Evolutionary conservation across 2,329 filamentous ascomycete genomes (phyloP).

Genomic region (Pseudocercospora musae): DNA sequence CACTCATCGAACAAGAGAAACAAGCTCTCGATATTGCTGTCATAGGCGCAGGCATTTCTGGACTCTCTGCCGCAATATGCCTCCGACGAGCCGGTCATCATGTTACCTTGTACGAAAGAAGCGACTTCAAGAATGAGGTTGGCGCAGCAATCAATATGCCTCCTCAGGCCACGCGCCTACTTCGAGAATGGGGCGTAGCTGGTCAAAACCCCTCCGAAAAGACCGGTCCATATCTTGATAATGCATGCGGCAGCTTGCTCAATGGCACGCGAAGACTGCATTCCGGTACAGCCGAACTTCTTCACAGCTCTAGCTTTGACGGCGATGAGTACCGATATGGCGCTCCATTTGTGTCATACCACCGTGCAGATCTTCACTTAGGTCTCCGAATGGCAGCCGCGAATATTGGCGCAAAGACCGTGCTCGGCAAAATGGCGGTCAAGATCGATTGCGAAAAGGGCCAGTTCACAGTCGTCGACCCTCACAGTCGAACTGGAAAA

Average conservation of each 20-base stretch:
- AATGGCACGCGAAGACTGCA: slow-evolving; percentile 7
- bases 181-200: slow-evolving; percentile 9
- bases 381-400: slow-evolving; percentile 4
- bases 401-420: slow-evolving; percentile 4
- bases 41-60: slow-evolving; percentile 33
- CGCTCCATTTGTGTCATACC: slow-evolving; percentile 7
- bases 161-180: slow-evolving; percentile 3
- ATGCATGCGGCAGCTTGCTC: neutral
- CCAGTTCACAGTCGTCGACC: slow-evolving; percentile 3
- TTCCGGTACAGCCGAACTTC: neutral
- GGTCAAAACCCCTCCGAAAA: neutral
- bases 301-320: slow-evolving; percentile 2
- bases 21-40: slow-evolving; percentile 11
- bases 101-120: slow-evolving; percentile 30
- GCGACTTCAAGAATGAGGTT: slow-evolving; percentile 28
- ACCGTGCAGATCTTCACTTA: slow-evolving; percentile 11
- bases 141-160: slow-evolving; percentile 31
- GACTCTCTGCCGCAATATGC: slow-evolving; percentile 29
- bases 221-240: slow-evolving; percentile 3
- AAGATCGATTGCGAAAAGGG: slow-evolving; percentile 8
- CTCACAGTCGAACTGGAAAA: neutral
- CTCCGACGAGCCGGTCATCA: slow-evolving; percentile 29
- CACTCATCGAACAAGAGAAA: neutral
- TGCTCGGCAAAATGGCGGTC: slow-evolving; percentile 11
- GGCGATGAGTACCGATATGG: slow-evolving; percentile 6